A percentile compares a stretch with the other conserved stretches of the same genome.
Evolutionary conservation across 257 asterid species (phyloP).

Genomic region (Euphrasia confusa): DNA sequence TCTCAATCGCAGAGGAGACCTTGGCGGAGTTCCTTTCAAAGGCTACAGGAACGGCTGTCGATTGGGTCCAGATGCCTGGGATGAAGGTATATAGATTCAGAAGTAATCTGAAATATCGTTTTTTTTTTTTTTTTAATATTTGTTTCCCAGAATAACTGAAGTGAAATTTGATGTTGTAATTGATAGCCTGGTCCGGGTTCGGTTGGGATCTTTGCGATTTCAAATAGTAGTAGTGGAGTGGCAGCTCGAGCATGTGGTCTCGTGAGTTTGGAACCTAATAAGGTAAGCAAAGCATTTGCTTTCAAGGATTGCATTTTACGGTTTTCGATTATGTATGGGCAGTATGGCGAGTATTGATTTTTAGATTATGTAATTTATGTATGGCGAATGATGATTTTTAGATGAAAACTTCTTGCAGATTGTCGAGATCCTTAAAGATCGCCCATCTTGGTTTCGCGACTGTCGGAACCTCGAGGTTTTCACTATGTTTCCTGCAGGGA

Average conservation of each 20-base stretch:
- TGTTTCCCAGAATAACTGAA: background rate
- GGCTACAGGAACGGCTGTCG: constrained; percentile 99
- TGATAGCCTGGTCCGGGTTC: constrained; percentile 99
- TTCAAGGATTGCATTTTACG: background rate
- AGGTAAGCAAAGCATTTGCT: constrained; percentile 39
- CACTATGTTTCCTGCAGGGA: constrained; percentile 88
- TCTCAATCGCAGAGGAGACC: constrained; percentile 95
- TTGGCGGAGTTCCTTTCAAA: constrained; percentile 99
- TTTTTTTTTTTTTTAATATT: background rate
- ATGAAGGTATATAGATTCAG: constrained; percentile 62
- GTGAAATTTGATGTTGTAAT: background rate
- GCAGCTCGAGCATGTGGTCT: constrained; percentile 99
- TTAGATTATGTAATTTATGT: background rate
- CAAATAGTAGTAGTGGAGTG: constrained; percentile 88
- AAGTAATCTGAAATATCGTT: background rate
- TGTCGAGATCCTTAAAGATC: constrained; percentile 98
- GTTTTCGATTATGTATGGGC: background rate
- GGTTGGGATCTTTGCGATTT: constrained; percentile 99
- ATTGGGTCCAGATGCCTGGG: constrained; percentile 99
- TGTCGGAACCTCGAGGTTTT: constrained; percentile 88
- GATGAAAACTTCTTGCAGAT: constrained; percentile 37
- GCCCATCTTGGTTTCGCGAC: constrained; percentile 92
- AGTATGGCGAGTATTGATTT: background rate
- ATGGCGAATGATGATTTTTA: background rate
- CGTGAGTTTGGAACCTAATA: constrained; percentile 89